A percentile compares a stretch with the other conserved stretches of the same genome.
Conservation (phyloP, 1,139 yeast species). For the Taphrina populina region DNA sequence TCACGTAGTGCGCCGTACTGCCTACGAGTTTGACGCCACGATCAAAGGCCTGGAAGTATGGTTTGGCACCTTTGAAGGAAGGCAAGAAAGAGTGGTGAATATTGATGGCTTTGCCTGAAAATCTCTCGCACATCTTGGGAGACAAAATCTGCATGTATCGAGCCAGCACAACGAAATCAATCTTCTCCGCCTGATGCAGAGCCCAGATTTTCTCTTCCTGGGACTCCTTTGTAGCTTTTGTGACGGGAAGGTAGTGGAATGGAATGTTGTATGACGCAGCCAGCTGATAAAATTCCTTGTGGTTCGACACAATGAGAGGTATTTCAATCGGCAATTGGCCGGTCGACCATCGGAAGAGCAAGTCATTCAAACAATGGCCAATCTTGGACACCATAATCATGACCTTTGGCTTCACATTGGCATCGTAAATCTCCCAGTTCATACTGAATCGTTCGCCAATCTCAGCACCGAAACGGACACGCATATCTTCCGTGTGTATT, state of each 20-base stretch:
- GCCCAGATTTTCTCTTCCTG: constrained; percentile 32
- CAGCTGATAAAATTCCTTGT: constrained; percentile 27
- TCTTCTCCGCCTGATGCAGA: constrained; percentile 29
- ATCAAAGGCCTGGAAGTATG: constrained; percentile 31
- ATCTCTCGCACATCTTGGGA: constrained; percentile 25
- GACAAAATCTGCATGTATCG: constrained; percentile 31
- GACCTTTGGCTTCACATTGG: constrained; percentile 27
- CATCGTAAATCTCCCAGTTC: constrained; percentile 28
- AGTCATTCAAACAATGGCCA: constrained; percentile 28
- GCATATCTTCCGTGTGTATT: constrained; percentile 10
- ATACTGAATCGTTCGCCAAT: constrained; percentile 12
- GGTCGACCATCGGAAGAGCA: constrained; percentile 27
- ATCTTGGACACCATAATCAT: constrained; percentile 30
- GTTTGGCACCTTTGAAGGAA: constrained; percentile 32
- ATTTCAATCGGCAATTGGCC: constrained; percentile 31
- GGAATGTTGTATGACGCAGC: constrained; percentile 33
- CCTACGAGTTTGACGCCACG: constrained; percentile 32
- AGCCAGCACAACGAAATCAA: constrained; percentile 29
- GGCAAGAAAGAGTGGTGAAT: constrained; percentile 33
- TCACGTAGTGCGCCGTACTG: constrained; percentile 29
- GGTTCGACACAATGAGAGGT: constrained; percentile 29
- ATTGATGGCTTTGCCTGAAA: constrained; percentile 32
- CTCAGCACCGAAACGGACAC: neutral
- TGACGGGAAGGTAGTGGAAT: constrained; percentile 28
- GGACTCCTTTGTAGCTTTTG: constrained; percentile 19